Conservation (phyloP, 495 filamentous ascomycete genomes). For the Cairneyella variabilis region DNA sequence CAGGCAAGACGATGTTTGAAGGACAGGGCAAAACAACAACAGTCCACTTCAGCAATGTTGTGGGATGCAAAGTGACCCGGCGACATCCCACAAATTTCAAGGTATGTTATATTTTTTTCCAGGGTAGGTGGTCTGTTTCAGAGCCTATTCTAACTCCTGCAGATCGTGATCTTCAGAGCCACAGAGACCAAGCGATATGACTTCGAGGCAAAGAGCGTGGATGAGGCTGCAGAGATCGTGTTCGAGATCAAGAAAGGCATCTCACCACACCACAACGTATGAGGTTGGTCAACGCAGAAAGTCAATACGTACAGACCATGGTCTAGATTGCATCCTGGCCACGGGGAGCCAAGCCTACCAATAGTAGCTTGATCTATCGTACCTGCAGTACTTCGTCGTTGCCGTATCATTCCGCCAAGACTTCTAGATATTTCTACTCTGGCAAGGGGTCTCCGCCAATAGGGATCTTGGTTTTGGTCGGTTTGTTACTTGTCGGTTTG, state of each 20-base stretch:
- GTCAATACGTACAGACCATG: too few species aligned
- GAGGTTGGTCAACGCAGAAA: too few species aligned
- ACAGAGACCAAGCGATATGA: slow-evolving; percentile 94
- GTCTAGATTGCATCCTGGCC: too few species aligned
- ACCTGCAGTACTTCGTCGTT: too few species aligned
- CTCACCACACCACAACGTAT: slow-evolving; percentile 41
- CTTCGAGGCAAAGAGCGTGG: slow-evolving; percentile 78
- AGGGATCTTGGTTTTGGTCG: too few species aligned
- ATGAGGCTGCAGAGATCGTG: slow-evolving; percentile 87
- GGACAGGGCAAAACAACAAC: slow-evolving; percentile 85
- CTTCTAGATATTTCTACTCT: too few species aligned
- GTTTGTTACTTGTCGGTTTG: too few species aligned
- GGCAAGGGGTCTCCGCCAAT: too few species aligned
- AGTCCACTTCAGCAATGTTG: slow-evolving; percentile 86
- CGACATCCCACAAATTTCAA: slow-evolving; percentile 92
- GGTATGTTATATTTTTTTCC: slow-evolving; percentile 36
- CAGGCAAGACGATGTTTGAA: slow-evolving; percentile 51
- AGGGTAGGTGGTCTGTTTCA: neutral
- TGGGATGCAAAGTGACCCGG: slow-evolving; percentile 87
- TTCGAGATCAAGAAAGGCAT: slow-evolving; percentile 76
- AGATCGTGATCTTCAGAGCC: slow-evolving; percentile 74
- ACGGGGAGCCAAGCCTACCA: too few species aligned
- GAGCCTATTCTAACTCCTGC: too few species aligned
- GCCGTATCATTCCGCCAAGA: too few species aligned
- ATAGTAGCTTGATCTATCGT: too few species aligned